phyloP scores from a whole-genome alignment of 495 filamentous ascomycete species.

The Tuber borchii region DNA sequence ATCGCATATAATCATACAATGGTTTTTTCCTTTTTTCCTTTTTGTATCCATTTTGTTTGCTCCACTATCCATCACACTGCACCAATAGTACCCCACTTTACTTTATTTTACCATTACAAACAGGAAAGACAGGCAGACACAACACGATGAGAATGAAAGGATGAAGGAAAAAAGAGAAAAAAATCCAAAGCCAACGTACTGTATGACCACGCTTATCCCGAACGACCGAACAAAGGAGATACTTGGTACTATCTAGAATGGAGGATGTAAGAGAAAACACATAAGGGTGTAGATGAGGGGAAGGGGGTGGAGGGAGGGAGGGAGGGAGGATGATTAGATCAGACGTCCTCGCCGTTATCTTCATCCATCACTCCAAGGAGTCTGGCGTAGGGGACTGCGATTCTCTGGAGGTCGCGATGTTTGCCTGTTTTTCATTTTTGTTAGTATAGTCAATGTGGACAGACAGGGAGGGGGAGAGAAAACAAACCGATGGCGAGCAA shows the following conservation, averaged over 20 bases:
- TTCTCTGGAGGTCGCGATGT: slow-evolving; percentile 81
- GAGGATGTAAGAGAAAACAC: not conserved
- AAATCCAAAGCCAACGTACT: not conserved
- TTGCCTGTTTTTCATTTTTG: slow-evolving; percentile 59
- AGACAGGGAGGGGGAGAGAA: slow-evolving; percentile 10
- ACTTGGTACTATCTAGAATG: not conserved
- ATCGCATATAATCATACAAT: not conserved
- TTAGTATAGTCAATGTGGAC: slow-evolving; percentile 39
- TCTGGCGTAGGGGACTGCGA: slow-evolving; percentile 84
- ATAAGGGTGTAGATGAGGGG: not conserved
- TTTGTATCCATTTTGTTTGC: not conserved
- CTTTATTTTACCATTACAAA: not conserved
- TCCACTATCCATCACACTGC: not conserved
- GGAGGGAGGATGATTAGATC: not conserved
- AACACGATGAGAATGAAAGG: not conserved
- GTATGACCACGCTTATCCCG: not conserved
- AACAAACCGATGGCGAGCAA: slow-evolving; percentile 83
- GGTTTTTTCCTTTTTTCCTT: not conserved
- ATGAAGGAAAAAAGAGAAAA: not conserved
- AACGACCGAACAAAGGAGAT: not conserved
- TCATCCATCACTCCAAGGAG: slow-evolving; percentile 56
- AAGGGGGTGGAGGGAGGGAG: not conserved
- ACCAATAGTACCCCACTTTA: not conserved
- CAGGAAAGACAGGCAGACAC: not conserved
- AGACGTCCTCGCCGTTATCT: slow-evolving; percentile 42